Evolutionary conservation across 192 early-diverging fungal species (phyloP).

Genomic region (Gamsiella multidivaricata): DNA sequence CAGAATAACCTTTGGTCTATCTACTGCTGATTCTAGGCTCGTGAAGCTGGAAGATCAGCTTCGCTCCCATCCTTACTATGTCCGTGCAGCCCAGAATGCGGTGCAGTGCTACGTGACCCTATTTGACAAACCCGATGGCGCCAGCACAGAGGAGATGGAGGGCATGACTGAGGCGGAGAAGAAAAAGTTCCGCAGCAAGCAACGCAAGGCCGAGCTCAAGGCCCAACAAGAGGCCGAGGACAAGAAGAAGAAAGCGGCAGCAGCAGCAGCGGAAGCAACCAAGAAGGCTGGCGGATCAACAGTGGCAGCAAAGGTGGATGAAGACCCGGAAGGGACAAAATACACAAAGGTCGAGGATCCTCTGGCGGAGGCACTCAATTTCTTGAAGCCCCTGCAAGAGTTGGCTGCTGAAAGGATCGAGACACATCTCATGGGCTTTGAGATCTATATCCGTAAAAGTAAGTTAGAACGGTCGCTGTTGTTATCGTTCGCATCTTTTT

Average conservation of each 20-base stretch:
- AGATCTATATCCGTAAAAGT: conserved; percentile 76
- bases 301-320: conserved; percentile 73
- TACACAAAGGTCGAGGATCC: conserved; percentile 71
- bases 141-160: conserved; percentile 49
- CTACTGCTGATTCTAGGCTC: conserved; percentile 53
- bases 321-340: conserved; percentile 80
- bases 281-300: conserved; percentile 63
- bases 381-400: conserved; percentile 77
- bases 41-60: conserved; percentile 85
- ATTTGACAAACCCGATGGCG: conserved; percentile 52
- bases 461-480: conserved; percentile 8
- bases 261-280: conserved; percentile 54
- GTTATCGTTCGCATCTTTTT: background rate
- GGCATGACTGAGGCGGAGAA: conserved; percentile 76
- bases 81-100: conserved; percentile 80
- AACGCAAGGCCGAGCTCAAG: conserved; percentile 79
- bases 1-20: too few relatives aligned
- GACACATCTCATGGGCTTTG: conserved; percentile 70
- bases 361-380: conserved; percentile 80
- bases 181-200: conserved; percentile 82
- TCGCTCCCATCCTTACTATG: conserved; percentile 75
- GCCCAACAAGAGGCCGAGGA: conserved; percentile 62
- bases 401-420: conserved; percentile 68
- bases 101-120: conserved; percentile 58
- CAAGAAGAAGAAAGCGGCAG: conserved; percentile 60